Conservation (phyloP, 768 basidiomycete genomes). For the Boletus fagicola region DNA sequence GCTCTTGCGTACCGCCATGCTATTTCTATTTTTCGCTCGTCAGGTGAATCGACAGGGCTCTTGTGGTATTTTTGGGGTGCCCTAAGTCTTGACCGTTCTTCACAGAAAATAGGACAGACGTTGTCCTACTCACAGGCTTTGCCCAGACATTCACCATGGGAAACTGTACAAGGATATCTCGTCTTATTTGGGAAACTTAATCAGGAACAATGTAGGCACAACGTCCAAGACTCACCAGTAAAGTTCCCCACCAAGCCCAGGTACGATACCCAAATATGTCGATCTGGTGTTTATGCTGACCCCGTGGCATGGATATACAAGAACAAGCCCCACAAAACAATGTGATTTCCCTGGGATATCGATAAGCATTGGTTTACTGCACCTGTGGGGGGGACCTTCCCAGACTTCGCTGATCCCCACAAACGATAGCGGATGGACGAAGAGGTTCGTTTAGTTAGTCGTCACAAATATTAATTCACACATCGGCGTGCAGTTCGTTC, state of each 20-base stretch:
- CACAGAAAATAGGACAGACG: not conserved
- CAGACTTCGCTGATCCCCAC: not conserved
- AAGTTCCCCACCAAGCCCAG: constrained; percentile 6
- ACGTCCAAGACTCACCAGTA: constrained; percentile 1
- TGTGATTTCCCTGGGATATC: not conserved
- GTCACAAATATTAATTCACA: constrained; percentile 7
- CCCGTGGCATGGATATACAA: not conserved
- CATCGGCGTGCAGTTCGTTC: not conserved
- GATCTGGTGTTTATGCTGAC: constrained; percentile 2
- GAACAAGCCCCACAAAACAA: not conserved
- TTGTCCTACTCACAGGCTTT: not conserved
- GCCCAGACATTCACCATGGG: not conserved
- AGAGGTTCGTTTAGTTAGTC: not conserved
- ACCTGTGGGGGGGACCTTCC: not conserved
- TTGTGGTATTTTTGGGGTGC: not conserved
- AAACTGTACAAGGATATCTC: not conserved
- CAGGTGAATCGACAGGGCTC: not conserved
- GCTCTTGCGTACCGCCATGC: not conserved
- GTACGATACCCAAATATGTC: constrained; percentile 12
- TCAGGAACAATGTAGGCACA: constrained; percentile 16
- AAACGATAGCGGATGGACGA: not conserved
- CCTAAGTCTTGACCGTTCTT: not conserved
- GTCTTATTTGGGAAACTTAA: not conserved
- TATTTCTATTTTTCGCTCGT: not conserved
- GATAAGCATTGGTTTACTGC: not conserved